Base-by-base conservation (phyloP, 306 rosid genomes). In the Lupinus albus region DNA sequence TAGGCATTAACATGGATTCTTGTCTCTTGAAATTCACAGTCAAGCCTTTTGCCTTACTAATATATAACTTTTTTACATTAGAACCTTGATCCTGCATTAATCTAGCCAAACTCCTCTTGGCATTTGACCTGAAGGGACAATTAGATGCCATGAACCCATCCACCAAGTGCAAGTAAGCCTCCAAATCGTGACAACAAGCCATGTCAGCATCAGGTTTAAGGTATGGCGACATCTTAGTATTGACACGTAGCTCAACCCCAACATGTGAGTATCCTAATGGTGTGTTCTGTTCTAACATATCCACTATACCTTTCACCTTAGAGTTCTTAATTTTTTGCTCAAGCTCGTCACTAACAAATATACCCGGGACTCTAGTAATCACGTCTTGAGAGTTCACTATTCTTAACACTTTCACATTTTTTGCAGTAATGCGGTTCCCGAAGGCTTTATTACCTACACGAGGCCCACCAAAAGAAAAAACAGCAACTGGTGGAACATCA, bases 381-480 rank as follows among this genome's bases (percentile, higher is more conserved):
- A 94, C 86, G 4, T 94, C 99, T 51, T 90, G 97, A 0, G 90
- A 82, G 61, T 94, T 94, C 12, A 94, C 99, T 6, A 94, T 82
- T 44, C 99, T 51, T 1, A 94, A 12, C 0, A 94, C 97, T 10
- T 90, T 94, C 35, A 89, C 98, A 0, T 80, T 77, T 0, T 79
- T 75, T 0, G 30, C 33, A 0, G 67, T 65, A 0, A 94, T 53
- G 0, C 84, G 64, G 1, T 88, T 62, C 1, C 95, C 88, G 1
- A 90, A 90, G 2, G 67, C 78, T 12, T 72, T 82, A 77, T 94
- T 94, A 0, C 99, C 97, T 0, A 88, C 99, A 0, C 94, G 83
- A 7, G 99, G 99, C 3, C 99, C 97, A 0, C 99, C 99, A 5
- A 94, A 94, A 0, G 97, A 90, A 53, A 90, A 86, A 0, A 88